Evolutionary conservation across 495 filamentous ascomycete genomes (phyloP), one percentile per base, ranked within the genome.

Genomic region (Aspergillus cavernicola): DNA sequence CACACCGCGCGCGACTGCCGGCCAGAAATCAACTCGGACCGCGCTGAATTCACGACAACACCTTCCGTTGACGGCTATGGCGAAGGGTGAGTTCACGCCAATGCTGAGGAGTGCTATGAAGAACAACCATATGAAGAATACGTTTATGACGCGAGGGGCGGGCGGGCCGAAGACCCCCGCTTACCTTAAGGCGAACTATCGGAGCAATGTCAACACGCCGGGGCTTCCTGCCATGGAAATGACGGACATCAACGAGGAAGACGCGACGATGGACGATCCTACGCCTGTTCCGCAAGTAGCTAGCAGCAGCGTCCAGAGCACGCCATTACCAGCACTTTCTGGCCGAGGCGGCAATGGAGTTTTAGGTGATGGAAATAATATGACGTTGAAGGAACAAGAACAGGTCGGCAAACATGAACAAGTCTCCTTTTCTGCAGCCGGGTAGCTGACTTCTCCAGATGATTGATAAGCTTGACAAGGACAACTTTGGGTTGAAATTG

Each of bases 401-500:
- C 88, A 89, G 57, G 88, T 93, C 59, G 61, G 73, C 51, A 38
- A 4, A 9, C 2, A 13, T 12, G 18, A n/a, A n/a, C 13, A 7
- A 44, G 12, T 29, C 13, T 1, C 11, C 6, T 15, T 29, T 4
- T 20, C 32, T 35, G 40, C 13, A 11, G 3, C 2, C 22, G 15
- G 24, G 1, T 33, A 36, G 42, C 62, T 67, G 32, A 70, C 48
- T 48, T 53, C n/a, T 29, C 23, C 51, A 86, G 84, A 82, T 84
- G 51, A 92, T 98, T 60, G 90, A 96, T 68, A 88, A 86, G 62
- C 90, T 97, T 55, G 90, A 97, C 66, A 98, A 97, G 72, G 77
- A 78, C 53, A 97, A 97, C 61, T 98, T 96, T 63, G 95, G 95
- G 55, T 76, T 98, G 33, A 98, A 98, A 69, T 80, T 98, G 51